Conservation (phyloP, 192 early-diverging fungal genomes). For the Backusella tuberculispora region DNA sequence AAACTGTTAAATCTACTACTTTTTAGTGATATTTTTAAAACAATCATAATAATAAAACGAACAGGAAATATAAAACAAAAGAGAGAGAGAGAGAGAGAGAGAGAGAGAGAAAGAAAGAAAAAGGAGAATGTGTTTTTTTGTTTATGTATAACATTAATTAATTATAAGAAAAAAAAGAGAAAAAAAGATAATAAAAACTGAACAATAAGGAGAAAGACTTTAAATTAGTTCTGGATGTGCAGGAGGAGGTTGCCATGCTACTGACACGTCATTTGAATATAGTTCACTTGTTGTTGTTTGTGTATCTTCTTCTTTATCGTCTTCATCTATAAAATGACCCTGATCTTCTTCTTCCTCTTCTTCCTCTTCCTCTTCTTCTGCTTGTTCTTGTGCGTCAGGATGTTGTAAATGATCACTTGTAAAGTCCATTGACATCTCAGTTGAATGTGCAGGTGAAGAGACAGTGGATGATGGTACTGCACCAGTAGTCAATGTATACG, state of each 20-base stretch:
- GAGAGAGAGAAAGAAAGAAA: too few species aligned
- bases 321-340: neutral
- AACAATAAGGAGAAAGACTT: conserved; percentile 8
- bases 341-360: neutral
- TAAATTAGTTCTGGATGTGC: conserved; percentile 16
- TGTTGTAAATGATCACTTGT: neutral
- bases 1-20: conserved; percentile 52
- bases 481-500: conserved; percentile 9
- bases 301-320: neutral
- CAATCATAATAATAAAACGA: too few species aligned
- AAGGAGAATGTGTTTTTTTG: neutral
- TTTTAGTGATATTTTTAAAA: neutral
- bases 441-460: conserved; percentile 20
- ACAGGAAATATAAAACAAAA: too few species aligned
- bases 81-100: too few species aligned
- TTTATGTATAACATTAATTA: neutral
- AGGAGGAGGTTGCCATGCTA: conserved; percentile 9
- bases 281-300: neutral
- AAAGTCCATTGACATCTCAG: conserved; percentile 23
- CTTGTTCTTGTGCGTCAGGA: neutral
- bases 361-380: neutral
- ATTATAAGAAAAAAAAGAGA: neutral
- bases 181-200: neutral
- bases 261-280: conserved; percentile 15
- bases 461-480: conserved; percentile 2